Percentiles rank a stretch among this genome's conserved stretches.
Evolutionary conservation across 257 asterid species (phyloP).

Genomic region (Solanum habrochaites): DNA sequence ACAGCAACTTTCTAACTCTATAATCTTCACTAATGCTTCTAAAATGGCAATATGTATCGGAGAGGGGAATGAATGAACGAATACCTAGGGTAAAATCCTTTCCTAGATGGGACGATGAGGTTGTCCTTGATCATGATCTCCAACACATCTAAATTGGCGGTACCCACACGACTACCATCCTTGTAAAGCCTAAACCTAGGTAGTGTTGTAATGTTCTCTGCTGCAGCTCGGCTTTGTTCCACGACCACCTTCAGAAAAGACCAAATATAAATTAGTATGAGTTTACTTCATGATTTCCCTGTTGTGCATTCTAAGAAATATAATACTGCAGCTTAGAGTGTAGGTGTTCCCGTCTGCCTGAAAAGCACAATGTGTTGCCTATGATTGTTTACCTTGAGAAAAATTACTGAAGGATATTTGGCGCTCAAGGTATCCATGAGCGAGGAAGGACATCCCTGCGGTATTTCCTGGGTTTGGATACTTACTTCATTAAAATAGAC

Average conservation of each 20-base stretch:
- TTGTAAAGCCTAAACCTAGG: constrained; percentile 57
- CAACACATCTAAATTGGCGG: constrained; percentile 44
- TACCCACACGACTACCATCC: constrained; percentile 40
- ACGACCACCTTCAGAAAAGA: constrained; percentile 39
- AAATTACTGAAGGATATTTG: constrained; percentile 57
- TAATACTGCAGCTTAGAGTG: neutral
- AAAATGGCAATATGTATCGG: no score
- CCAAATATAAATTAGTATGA: constrained; percentile 7
- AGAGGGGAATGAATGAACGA: neutral
- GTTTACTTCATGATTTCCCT: neutral
- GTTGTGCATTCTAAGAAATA: neutral
- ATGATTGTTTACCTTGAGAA: constrained; percentile 54
- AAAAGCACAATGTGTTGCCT: neutral
- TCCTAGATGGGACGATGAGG: neutral
- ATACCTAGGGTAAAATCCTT: no score
- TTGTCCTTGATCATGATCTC: constrained; percentile 28
- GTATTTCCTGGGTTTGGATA: constrained; percentile 43
- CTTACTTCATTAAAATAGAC: constrained; percentile 40
- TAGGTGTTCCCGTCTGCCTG: neutral
- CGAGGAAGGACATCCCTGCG: constrained; percentile 57
- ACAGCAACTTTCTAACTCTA: no score
- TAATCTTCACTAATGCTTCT: no score
- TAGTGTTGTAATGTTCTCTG: constrained; percentile 35
- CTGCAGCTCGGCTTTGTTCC: constrained; percentile 35
- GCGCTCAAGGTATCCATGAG: constrained; percentile 55